Base-by-base conservation (phyloP, 371 early-diverging fungal species). In the Parasitella parasitica region DNA sequence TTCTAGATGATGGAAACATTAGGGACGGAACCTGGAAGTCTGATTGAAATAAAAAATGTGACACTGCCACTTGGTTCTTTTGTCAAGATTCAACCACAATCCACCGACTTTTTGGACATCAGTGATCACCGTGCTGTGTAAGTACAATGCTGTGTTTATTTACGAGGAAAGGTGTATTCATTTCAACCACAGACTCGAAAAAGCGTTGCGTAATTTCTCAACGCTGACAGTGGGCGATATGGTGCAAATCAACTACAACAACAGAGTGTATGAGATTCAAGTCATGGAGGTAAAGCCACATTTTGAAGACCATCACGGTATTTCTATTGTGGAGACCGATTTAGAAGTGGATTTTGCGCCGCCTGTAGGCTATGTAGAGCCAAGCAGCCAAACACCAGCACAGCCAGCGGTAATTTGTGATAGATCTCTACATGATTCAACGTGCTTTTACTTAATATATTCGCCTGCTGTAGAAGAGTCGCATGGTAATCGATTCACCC, bases 251-350 rank as follows among this genome's bases (percentile, higher is more conserved):
- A 86, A 84, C 53, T 99, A 99, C 81, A 97, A 97, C 67, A 85
- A 88, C 61, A 91, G 88, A 63, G 72, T 88, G 28, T 98, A 93
- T 66, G 93, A 93, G 38, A 94, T 99, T 57, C 77, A 91, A 16
- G 95, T 99, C 3, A 75, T 97, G 67, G 97, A 99, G 68, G 92
- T 93, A 22, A 90, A 92, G 64, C 99, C 99, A 24, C 74, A 65
- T 50, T 62, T 59, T 70, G 75, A 69, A 59, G 77, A 59, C 15
- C 89, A 84, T 54, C 80, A 75, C 3, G 95, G 94, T 27, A 94
- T 99, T 57, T 95, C 94, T 24, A 95, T 99, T 64, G 88, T 99
- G 7, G 99, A 99, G 75, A 99, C 99, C 0, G 99, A 99, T 86
- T 76, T 99, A 51, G 96, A 95, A 72, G 95, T 95, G 1, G 99